These are phyloP conservation scores for Chaetoceros muelleri DNA, from an alignment of 108 stramenopile genomes.

Conservation along the genomic window DNA sequence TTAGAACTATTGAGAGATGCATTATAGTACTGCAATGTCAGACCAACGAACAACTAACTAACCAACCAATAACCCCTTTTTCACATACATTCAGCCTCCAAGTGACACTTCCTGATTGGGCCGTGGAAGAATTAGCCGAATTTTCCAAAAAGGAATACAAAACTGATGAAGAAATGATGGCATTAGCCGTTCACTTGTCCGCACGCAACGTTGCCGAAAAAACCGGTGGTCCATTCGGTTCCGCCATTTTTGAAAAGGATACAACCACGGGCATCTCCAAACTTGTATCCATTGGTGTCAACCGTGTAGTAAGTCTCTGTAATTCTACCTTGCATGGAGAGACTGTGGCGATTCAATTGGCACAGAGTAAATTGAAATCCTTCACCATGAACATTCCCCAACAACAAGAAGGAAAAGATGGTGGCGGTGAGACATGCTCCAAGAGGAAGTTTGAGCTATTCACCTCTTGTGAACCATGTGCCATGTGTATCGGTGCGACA, in stretches of 20 bases:
- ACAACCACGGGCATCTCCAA: constrained; percentile 17
- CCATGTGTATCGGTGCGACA: constrained; percentile 76
- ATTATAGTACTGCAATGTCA: no score
- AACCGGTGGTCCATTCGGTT: constrained; percentile 79
- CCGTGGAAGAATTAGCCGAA: not conserved
- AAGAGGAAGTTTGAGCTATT: constrained; percentile 62
- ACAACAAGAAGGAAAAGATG: constrained; percentile 15
- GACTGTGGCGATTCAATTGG: constrained; percentile 79
- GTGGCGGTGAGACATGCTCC: constrained; percentile 3
- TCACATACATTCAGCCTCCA: not conserved
- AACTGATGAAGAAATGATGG: constrained; percentile 75
- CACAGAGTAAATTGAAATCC: constrained; percentile 39
- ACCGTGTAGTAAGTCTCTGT: constrained; percentile 58
- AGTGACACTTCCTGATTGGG: not conserved
- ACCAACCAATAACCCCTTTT: not conserved
- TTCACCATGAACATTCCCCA: constrained; percentile 33
- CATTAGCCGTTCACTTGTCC: constrained; percentile 58
- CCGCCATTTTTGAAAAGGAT: constrained; percentile 65
- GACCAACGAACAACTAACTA: no score
- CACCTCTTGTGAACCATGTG: constrained; percentile 77
- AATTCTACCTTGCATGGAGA: constrained; percentile 83
- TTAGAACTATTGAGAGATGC: no score
- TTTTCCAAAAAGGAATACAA: constrained; percentile 19
- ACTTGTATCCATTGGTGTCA: constrained; percentile 56
- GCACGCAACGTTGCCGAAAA: constrained; percentile 47